Evolutionary conservation across 202 grass and related monocot species (phyloP).

Genomic region (Schoenoplectus tabernaemontani): DNA sequence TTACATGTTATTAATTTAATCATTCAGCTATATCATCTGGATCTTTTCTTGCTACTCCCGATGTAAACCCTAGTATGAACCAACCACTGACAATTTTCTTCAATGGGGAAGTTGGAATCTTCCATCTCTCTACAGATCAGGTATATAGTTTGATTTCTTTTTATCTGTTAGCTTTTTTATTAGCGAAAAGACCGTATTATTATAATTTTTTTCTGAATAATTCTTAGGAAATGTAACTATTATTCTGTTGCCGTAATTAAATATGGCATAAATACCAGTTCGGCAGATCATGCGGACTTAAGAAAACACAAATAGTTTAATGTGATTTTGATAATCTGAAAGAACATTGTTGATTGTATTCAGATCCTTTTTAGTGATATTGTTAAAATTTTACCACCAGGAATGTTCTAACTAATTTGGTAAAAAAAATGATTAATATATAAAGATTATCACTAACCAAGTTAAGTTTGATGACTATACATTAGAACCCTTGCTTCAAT

Average conservation of each 20-base stretch:
- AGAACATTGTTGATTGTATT: not conserved
- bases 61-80: not conserved
- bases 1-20: not conserved
- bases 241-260: too few species aligned
- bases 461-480: too few species aligned
- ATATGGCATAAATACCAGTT: too few species aligned
- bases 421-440: too few species aligned
- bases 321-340: not conserved
- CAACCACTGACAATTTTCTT: slow-evolving; percentile 11
- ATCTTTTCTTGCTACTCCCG: not conserved
- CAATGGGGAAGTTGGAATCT: not conserved
- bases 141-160: not conserved
- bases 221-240: too few species aligned
- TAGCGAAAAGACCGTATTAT: too few species aligned
- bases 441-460: too few species aligned
- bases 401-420: not conserved
- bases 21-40: not conserved
- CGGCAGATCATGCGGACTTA: too few species aligned
- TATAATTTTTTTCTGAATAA: too few species aligned
- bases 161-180: too few species aligned
- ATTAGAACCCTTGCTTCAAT: too few species aligned
- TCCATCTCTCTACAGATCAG: slow-evolving; percentile 6
- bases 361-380: not conserved
- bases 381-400: not conserved
- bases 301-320: not conserved